Percentiles rank a stretch among this genome's conserved stretches.
These are phyloP conservation scores for Penicillium egyptiacum DNA, from an alignment of 495 filamentous ascomycete genomes.

Conservation along the genomic window DNA sequence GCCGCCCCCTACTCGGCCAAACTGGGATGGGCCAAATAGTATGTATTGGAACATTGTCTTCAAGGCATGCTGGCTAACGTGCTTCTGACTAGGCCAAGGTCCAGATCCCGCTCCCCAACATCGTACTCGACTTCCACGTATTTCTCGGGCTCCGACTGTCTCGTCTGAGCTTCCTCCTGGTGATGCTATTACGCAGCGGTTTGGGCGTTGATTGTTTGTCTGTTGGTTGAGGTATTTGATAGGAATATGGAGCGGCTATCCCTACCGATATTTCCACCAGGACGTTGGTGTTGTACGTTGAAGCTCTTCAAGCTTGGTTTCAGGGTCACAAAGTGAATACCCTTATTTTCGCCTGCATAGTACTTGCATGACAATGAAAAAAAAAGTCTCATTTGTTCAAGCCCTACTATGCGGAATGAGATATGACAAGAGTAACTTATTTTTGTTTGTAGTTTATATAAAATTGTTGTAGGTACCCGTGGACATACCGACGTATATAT, in stretches of 20 bases:
- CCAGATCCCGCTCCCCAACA: conserved; percentile 21
- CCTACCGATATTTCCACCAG: neutral
- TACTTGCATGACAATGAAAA: neutral
- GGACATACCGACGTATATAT: too few relatives aligned
- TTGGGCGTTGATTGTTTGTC: conserved; percentile 15
- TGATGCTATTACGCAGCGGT: conserved; percentile 24
- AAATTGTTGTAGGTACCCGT: too few relatives aligned
- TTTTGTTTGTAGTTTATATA: too few relatives aligned
- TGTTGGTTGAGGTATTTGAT: neutral
- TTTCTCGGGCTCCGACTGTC: conserved; percentile 13
- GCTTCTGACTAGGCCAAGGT: conserved; percentile 1
- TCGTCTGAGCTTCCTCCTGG: conserved; percentile 20
- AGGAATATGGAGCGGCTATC: neutral
- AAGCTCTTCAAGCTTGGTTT: neutral
- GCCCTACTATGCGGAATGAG: too few relatives aligned
- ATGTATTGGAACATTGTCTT: neutral
- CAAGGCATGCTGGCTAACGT: neutral
- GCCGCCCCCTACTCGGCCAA: conserved; percentile 29
- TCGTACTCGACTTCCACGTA: conserved; percentile 29
- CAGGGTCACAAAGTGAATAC: neutral
- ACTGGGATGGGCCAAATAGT: conserved; percentile 26
- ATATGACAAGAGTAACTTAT: too few relatives aligned
- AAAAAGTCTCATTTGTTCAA: neutral
- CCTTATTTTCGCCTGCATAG: neutral
- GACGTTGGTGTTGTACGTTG: neutral